Conservation (phyloP, 2,329 filamentous ascomycete genomes). For the Xylariales sp. region DNA sequence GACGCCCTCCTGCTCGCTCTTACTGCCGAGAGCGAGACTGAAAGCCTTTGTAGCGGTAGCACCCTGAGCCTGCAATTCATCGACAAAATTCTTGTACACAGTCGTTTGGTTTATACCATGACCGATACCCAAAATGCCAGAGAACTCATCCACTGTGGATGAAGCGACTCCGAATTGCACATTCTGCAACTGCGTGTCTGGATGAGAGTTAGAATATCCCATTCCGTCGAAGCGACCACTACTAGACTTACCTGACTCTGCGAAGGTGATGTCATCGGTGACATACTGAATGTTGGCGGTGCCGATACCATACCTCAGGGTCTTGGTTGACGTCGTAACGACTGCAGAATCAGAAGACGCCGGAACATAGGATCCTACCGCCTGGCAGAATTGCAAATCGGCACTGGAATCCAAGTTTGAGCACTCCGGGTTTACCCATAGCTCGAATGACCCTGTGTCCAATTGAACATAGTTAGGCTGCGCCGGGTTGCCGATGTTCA, state of each 20-base stretch:
- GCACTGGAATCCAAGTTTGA: slow-evolving; percentile 35
- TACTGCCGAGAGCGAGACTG: slow-evolving; percentile 60
- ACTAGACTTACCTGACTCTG: slow-evolving; percentile 27
- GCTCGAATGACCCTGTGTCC: slow-evolving; percentile 56
- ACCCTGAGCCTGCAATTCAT: slow-evolving; percentile 44
- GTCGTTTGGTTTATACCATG: slow-evolving; percentile 49
- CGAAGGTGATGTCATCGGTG: slow-evolving; percentile 39
- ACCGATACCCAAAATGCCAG: slow-evolving; percentile 70
- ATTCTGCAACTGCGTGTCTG: slow-evolving; percentile 36
- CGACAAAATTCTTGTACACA: slow-evolving; percentile 46
- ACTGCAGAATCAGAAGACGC: slow-evolving; percentile 34
- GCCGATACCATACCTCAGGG: slow-evolving; percentile 47
- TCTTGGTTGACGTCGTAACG: slow-evolving; percentile 30
- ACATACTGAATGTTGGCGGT: slow-evolving; percentile 47
- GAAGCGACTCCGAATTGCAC: slow-evolving; percentile 65
- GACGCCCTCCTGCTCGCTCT: slow-evolving; percentile 54
- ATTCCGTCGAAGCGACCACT: neutral
- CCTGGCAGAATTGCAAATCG: slow-evolving; percentile 41
- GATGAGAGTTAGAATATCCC: neutral
- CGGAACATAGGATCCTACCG: slow-evolving; percentile 40
- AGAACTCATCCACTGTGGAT: slow-evolving; percentile 39
- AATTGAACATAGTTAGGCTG: slow-evolving; percentile 51
- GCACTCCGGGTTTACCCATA: slow-evolving; percentile 60
- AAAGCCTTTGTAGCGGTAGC: slow-evolving; percentile 58
- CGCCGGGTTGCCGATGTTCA: slow-evolving; percentile 49